These are phyloP conservation scores for Kwoniella newhampshirensis DNA, from an alignment of 768 basidiomycete species.

Conservation along the genomic window DNA sequence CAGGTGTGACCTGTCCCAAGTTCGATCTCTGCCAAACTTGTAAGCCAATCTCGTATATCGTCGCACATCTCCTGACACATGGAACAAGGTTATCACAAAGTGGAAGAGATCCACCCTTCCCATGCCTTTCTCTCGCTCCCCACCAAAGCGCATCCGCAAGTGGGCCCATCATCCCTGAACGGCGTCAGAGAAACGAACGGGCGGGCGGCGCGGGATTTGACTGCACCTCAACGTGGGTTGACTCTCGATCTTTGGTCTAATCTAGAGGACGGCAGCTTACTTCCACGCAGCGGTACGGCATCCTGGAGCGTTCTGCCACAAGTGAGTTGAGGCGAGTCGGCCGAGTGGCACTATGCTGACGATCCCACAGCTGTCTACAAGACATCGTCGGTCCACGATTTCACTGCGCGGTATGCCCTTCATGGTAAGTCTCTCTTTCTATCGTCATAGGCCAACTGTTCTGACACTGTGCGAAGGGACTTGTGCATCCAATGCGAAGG, in stretches of 20 bases:
- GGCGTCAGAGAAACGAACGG: neutral
- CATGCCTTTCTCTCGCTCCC: conserved; percentile 81
- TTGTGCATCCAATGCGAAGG: conserved; percentile 52
- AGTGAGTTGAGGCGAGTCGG: conserved; percentile 61
- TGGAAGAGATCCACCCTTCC: conserved; percentile 85
- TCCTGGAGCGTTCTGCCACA: conserved; percentile 77
- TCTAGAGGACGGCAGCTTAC: neutral
- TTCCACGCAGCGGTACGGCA: conserved; percentile 54
- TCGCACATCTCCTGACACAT: neutral
- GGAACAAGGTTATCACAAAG: conserved; percentile 62
- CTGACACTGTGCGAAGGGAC: conserved; percentile 36
- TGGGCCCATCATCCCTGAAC: neutral
- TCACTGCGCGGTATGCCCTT: conserved; percentile 85
- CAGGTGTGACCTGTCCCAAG: conserved; percentile 66
- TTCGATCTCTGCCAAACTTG: conserved; percentile 79
- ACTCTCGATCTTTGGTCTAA: neutral
- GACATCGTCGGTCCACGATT: conserved; percentile 90
- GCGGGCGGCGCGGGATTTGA: neutral
- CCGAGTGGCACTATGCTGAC: neutral
- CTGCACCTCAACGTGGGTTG: conserved; percentile 8
- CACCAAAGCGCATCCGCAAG: conserved; percentile 56
- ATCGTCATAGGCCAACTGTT: neutral
- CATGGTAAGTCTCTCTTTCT: conserved; percentile 45
- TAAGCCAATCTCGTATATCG: conserved; percentile 47
- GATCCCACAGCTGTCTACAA: conserved; percentile 67